Evolutionary conservation across 805 yeast genomes (phyloP).

Genomic region (Huiozyma sinensis): DNA sequence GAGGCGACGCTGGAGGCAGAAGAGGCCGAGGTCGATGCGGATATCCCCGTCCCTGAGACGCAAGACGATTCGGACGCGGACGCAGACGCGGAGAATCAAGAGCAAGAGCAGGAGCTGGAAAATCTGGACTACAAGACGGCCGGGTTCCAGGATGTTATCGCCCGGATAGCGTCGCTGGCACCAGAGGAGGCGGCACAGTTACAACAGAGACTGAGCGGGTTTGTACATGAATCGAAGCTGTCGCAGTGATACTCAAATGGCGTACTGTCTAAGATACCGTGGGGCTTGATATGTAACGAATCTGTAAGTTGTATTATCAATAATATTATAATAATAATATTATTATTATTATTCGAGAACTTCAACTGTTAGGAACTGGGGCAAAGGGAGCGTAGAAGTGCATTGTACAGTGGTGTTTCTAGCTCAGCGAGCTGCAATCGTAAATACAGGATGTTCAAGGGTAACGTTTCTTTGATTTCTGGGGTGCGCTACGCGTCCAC

Average conservation of each 20-base stretch:
- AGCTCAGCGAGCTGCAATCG: too few relatives aligned
- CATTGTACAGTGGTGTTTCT: too few relatives aligned
- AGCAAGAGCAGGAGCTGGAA: constrained; percentile 10
- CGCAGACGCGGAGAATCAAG: constrained; percentile 14
- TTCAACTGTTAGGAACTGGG: too few relatives aligned
- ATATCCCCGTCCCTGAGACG: constrained; percentile 15
- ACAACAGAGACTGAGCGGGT: constrained; percentile 13
- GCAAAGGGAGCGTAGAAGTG: too few relatives aligned
- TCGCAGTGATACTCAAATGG: constrained; percentile 1
- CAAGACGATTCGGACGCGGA: background rate
- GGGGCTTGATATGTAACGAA: too few relatives aligned
- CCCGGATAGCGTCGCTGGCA: constrained; percentile 18
- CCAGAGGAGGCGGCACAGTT: constrained; percentile 17
- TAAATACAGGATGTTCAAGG: too few relatives aligned
- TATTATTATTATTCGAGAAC: too few relatives aligned
- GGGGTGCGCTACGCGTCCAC: constrained; percentile 13
- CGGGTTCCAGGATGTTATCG: constrained; percentile 22
- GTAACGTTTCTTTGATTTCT: too few relatives aligned
- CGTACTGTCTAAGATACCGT: too few relatives aligned
- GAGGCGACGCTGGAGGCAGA: constrained; percentile 25
- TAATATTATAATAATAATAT: too few relatives aligned
- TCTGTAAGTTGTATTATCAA: too few relatives aligned
- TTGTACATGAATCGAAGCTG: constrained; percentile 19
- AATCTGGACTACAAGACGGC: constrained; percentile 22
- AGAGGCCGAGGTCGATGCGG: constrained; percentile 23